Conservation (phyloP, 345 rosid genomes). For the Boechera stricta region DNA sequence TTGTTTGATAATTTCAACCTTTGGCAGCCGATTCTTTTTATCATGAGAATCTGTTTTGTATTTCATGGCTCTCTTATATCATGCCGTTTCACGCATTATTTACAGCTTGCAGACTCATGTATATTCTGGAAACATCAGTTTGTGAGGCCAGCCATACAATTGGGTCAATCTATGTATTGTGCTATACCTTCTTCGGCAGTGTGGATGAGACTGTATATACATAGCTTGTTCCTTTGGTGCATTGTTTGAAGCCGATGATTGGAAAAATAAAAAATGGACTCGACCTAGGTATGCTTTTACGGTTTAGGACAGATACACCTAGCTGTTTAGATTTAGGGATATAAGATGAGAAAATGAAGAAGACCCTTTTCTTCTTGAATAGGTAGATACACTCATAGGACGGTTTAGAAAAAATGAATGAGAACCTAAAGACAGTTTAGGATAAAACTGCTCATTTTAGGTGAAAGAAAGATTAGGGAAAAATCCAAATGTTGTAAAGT, state of each 20-base stretch:
- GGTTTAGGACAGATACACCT: conserved; percentile 6
- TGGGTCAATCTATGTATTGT: too few species aligned
- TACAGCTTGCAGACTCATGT: conserved; percentile 4
- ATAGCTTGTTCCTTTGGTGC: not conserved
- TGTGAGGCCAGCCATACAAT: not conserved
- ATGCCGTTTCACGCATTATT: not conserved
- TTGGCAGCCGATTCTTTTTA: not conserved
- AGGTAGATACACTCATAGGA: not conserved
- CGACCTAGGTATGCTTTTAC: not conserved
- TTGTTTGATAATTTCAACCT: not conserved
- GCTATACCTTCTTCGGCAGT: too few species aligned
- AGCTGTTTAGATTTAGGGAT: not conserved
- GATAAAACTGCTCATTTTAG: conserved; percentile 2
- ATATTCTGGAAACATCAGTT: not conserved
- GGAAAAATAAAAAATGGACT: conserved; percentile 11
- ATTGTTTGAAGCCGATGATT: not conserved
- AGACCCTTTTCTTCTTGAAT: not conserved
- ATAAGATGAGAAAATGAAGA: conserved; percentile 5
- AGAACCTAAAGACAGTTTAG: conserved; percentile 16
- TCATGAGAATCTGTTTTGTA: not conserved
- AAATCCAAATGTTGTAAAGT: not conserved
- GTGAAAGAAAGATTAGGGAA: conserved; percentile 11
- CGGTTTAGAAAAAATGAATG: not conserved
- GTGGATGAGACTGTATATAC: not conserved
- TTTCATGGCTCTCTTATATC: conserved; percentile 8